Evolutionary conservation across 1,284 basidiomycete genomes (phyloP), one percentile per base, ranked within the genome.

Genomic region (Cryptococcus sp.): DNA sequence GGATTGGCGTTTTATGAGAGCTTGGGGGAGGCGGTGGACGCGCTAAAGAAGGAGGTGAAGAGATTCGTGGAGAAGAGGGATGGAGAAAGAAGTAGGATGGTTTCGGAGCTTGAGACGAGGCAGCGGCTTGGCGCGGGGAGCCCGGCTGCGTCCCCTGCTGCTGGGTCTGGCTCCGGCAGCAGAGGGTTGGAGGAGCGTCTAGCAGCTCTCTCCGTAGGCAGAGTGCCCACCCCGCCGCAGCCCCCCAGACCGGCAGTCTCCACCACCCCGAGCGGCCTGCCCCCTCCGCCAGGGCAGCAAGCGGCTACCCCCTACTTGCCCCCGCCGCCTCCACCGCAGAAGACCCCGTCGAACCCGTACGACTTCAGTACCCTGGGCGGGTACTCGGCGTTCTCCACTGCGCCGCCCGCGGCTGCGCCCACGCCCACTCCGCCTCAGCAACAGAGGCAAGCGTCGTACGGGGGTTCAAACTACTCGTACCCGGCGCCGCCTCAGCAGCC

Each of bases 1-100:
- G 95, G 92, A 0, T 78, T 90, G 3, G 85, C 87, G 48, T 98
- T 96, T 76, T 97, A 98, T 74, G 81, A 80, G 5, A 89, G 94
- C 61, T 80, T 97, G n/a, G 82, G 81, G 0, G 84, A 85, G 39
- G 77, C 95, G 33, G 81, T 85, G 2, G 71, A 78, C 0, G 82
- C 80, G 8, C 81, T 97, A 7, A 80, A 81, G 51, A 77, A 81
- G 6, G 86, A 85, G 60, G 83, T 85, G 1, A 82, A 81, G 49
- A 75, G 79, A 0, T 96, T 87, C 66, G 80, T 89, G 3, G 76
- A 80, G 0, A 79, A 81, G 20, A 82, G 94, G 28, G 83, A 80
- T n/a, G 72, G 79, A 0, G 91, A 97, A 72, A 82, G 91, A 15
- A 85, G 88, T 44, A 79, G 80, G 15, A 71, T 95, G 23, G 81